Percentiles rank a stretch among this genome's conserved stretches.
phyloP scores from a whole-genome alignment of 441 rosid genomes.

The Euphorbia schlechtendalii region DNA sequence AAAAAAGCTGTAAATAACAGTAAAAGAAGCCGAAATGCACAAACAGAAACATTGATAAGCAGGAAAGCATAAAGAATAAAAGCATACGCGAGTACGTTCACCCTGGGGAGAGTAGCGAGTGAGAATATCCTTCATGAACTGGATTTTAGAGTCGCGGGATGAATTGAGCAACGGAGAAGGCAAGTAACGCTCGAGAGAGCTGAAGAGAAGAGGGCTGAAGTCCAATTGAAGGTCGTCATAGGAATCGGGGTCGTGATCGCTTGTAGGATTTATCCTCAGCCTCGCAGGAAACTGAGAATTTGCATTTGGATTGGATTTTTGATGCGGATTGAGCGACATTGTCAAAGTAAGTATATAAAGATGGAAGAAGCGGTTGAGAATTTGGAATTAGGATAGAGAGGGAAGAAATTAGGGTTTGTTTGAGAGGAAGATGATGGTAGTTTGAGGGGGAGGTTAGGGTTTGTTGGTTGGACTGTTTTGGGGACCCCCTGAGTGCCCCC shows the following conservation, averaged over 20 bases:
- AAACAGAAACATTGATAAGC: not conserved
- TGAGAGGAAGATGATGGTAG: not conserved
- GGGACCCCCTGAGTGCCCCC: no score
- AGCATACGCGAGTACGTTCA: conserved; percentile 59
- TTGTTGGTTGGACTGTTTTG: not conserved
- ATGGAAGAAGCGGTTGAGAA: not conserved
- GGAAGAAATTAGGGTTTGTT: not conserved
- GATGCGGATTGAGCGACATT: conserved; percentile 42
- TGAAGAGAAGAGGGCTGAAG: conserved; percentile 33
- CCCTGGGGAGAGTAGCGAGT: conserved; percentile 57
- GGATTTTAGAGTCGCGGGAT: conserved; percentile 46
- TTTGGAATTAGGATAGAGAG: not conserved
- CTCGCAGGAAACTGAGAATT: conserved; percentile 33
- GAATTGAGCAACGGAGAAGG: conserved; percentile 50
- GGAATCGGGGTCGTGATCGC: conserved; percentile 60
- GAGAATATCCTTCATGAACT: conserved; percentile 68
- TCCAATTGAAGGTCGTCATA: conserved; percentile 61
- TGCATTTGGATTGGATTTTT: conserved; percentile 24
- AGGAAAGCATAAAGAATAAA: not conserved
- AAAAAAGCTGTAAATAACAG: not conserved
- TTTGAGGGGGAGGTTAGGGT: not conserved
- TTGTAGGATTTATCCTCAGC: conserved; percentile 54
- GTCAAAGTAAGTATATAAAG: not conserved
- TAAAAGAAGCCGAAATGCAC: not conserved
- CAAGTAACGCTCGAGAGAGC: conserved; percentile 60